Evolutionary conservation across 2,329 filamentous ascomycete genomes (phyloP), one percentile per base, ranked within the genome.

Genomic region (Cryphonectria nitschkei): DNA sequence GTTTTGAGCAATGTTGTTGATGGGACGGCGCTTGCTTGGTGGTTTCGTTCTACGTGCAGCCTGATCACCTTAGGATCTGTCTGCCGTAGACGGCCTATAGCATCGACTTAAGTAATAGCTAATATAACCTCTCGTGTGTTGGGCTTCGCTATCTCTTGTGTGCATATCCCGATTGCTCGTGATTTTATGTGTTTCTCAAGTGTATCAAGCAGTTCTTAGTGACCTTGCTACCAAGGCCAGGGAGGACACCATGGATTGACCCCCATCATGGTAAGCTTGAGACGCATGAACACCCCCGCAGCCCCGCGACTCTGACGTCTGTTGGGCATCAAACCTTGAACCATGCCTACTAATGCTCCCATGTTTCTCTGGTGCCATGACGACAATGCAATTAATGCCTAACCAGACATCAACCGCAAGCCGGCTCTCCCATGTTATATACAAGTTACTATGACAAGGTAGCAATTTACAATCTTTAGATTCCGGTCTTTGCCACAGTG

Each of bases 31-130:
- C 46, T 32, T 68, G 67, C 67, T 68, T 68, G 32, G 67, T 39
- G 67, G 66, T 37, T 34, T 39, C 22, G 67, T 54, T 43, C 67
- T 68, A 46, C 19, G 43, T 39, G 67, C 32, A 52, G 34, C 1
- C 58, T 39, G 43, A 46, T 68, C 67, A 64, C 32, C 60, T 64
- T 68, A 68, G 58, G 56, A 68, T 43, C 39, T 68, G 67, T 68
- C 67, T 58, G 58, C 67, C 32, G 43, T 43, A 56, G 46, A 16
- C 67, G 22, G 58, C 60, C 67, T 19, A 32, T 34, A 68, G 67
- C 60, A 68, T 68, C 43, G 67, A 62, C 58, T 68, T 64, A 63
- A 63, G 67, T 68, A 68, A 68, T 68, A 68, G 60, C 60, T 68
- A 68, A 68, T 68, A 64, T 63, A 68, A 54, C 58, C 58, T 63